Evolutionary conservation across 768 basidiomycete genomes (phyloP).

Genomic region (Boletus rufocinnamomeus): DNA sequence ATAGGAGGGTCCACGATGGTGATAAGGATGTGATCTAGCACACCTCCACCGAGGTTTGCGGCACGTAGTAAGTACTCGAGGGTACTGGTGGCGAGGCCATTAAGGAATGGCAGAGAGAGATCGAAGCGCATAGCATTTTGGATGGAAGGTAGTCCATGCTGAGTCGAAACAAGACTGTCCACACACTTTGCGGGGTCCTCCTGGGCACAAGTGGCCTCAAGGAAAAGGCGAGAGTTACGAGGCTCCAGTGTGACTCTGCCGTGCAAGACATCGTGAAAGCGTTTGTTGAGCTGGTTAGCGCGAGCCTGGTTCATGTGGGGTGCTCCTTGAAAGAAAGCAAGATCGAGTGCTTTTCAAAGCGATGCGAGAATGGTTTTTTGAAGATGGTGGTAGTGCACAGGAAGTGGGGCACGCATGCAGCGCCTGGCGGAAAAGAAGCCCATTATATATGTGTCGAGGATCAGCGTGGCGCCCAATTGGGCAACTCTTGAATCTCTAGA

Average conservation of each 20-base stretch:
- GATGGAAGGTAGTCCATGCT: conserved; percentile 41
- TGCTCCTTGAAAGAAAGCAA: not conserved
- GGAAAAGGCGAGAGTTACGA: conserved; percentile 36
- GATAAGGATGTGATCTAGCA: conserved; percentile 44
- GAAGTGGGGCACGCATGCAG: conserved; percentile 3
- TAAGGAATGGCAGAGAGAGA: conserved; percentile 42
- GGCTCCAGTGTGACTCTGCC: conserved; percentile 33
- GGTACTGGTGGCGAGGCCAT: conserved; percentile 41
- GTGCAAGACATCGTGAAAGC: conserved; percentile 37
- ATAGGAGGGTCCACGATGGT: conserved; percentile 52
- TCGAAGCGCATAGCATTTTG: conserved; percentile 47
- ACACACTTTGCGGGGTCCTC: conserved; percentile 42
- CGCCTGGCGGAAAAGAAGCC: not conserved
- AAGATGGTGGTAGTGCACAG: conserved; percentile 1
- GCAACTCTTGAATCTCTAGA: conserved; percentile 1
- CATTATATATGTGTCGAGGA: not conserved
- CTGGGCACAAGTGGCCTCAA: conserved; percentile 48
- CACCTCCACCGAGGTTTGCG: conserved; percentile 43
- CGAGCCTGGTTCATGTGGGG: conserved; percentile 21
- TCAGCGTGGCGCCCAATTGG: conserved; percentile 4
- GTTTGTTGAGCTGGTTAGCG: conserved; percentile 34
- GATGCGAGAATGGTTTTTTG: not conserved
- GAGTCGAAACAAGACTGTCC: conserved; percentile 38
- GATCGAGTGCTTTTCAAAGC: not conserved
- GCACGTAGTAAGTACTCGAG: conserved; percentile 44